phyloP scores from a whole-genome alignment of 2,329 filamentous ascomycete species.

The Pseudocercospora cruenta region DNA sequence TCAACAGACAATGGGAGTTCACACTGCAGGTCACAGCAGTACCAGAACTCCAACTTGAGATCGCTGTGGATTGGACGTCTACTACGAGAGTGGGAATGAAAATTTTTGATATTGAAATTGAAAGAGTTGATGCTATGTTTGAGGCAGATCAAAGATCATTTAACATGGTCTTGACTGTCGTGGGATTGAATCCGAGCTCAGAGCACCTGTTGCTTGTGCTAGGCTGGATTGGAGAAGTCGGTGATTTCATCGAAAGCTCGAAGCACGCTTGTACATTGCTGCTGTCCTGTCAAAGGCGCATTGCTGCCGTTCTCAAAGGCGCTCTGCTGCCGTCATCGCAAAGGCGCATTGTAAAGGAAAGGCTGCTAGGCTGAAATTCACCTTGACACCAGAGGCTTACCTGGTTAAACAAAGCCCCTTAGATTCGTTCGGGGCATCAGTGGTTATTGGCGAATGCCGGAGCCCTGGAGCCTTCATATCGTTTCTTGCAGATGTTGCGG shows the following conservation, averaged over 20 bases:
- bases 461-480: neutral
- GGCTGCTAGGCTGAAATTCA: neutral
- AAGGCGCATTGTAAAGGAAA: neutral
- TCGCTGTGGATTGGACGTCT: neutral
- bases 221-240: neutral
- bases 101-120: neutral
- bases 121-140: neutral
- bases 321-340: too few relatives aligned
- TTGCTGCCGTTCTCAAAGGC: too few relatives aligned
- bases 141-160: neutral
- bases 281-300: too few relatives aligned
- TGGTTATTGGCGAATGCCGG: neutral
- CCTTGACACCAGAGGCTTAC: neutral
- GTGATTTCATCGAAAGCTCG: neutral
- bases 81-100: neutral
- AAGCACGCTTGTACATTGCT: neutral
- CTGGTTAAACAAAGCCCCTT: neutral
- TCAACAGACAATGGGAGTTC: neutral
- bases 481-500: neutral
- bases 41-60: neutral
- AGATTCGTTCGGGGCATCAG: neutral
- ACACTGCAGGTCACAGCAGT: neutral
- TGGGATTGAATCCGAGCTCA: neutral
- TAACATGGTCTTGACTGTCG: neutral
- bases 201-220: neutral